Conservation (phyloP, 78 protist genomes). For the Dictyostelium intermedium region DNA sequence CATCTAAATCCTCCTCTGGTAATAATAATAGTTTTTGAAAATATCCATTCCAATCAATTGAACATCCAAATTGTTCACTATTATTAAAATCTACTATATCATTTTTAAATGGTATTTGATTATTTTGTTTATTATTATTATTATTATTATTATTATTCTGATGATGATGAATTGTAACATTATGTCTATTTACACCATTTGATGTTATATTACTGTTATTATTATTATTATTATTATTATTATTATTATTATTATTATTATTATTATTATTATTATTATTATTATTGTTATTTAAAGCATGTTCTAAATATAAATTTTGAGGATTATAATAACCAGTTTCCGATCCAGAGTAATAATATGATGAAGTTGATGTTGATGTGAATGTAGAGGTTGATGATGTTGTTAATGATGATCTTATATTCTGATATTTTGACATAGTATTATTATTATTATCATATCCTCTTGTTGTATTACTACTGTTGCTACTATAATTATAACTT, state of each 20-base stretch:
- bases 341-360: not conserved
- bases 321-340: not conserved
- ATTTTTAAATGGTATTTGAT: not conserved
- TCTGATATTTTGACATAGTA: too few relatives aligned
- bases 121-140: not conserved
- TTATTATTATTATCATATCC: conserved; percentile 7
- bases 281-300: not conserved
- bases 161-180: not conserved
- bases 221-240: not conserved
- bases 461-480: not conserved
- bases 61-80: conserved; percentile 31
- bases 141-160: not conserved
- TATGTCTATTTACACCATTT: not conserved
- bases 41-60: conserved; percentile 74
- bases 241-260: not conserved
- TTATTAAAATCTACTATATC: not conserved
- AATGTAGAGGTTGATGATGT: not conserved
- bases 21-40: conserved; percentile 66
- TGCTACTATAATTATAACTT: not conserved
- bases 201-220: not conserved
- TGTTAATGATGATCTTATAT: not conserved
- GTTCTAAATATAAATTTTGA: not conserved
- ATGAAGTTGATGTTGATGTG: not conserved
- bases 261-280: not conserved
- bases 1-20: conserved; percentile 42